A percentile compares a stretch with the other conserved stretches of the same genome.
phyloP scores from a whole-genome alignment of 768 basidiomycete species.

The Hydnum rufescens region DNA sequence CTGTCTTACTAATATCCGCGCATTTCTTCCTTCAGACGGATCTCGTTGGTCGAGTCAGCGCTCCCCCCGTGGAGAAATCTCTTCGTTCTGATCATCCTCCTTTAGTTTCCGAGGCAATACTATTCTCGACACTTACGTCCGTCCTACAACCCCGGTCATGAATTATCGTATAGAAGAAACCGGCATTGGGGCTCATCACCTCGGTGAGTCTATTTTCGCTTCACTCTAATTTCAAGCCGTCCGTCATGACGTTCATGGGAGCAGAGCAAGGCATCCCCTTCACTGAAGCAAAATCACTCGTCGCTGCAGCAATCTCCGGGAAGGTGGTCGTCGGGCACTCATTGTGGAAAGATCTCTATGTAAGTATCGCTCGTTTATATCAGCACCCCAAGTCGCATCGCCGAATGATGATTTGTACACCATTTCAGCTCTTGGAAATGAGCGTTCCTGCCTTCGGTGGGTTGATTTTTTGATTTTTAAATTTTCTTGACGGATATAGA shows the following conservation, averaged over 20 bases:
- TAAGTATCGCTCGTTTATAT: constrained; percentile 15
- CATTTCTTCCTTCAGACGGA: constrained; percentile 29
- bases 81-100: background rate
- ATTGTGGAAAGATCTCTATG: constrained; percentile 71
- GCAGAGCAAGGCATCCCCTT: constrained; percentile 36
- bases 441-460: too few species aligned
- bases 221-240: background rate
- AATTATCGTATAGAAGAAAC: constrained; percentile 9
- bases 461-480: constrained; percentile 9
- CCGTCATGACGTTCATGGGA: background rate
- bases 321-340: constrained; percentile 59
- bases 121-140: constrained; percentile 44
- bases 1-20: too few species aligned
- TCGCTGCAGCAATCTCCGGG: constrained; percentile 45
- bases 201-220: constrained; percentile 2
- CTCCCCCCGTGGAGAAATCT: background rate
- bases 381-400: too few species aligned
- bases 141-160: constrained; percentile 28
- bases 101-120: constrained; percentile 25
- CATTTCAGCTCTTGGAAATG: background rate
- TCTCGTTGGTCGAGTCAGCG: constrained; percentile 17
- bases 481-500: background rate
- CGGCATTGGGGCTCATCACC: constrained; percentile 4
- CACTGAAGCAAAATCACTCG: constrained; percentile 37
- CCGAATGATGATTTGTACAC: too few species aligned